These are phyloP conservation scores for Stemphylium lycopersici DNA, from an alignment of 2,329 filamentous ascomycete genomes.

Conservation along the genomic window DNA sequence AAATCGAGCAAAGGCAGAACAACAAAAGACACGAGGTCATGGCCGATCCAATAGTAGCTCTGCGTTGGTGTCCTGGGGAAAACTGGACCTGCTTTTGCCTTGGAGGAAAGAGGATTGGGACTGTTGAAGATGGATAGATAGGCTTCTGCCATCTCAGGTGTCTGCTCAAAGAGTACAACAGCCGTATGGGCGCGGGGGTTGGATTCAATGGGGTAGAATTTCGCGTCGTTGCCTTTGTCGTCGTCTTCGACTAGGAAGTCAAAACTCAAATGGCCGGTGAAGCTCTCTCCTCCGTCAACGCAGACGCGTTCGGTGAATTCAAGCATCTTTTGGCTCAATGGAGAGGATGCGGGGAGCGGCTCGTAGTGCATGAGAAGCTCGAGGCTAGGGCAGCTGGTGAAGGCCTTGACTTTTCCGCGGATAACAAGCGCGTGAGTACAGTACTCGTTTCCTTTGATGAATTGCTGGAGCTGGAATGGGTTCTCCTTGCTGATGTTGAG, in stretches of 20 bases:
- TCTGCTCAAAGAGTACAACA: slow-evolving; percentile 62
- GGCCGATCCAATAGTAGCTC: slow-evolving; percentile 69
- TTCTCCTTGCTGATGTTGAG: slow-evolving; percentile 61
- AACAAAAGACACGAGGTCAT: slow-evolving; percentile 64
- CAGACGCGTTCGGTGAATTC: slow-evolving; percentile 68
- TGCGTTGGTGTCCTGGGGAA: slow-evolving; percentile 28
- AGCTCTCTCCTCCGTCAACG: slow-evolving; percentile 51
- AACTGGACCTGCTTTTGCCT: slow-evolving; percentile 16
- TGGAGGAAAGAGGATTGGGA: slow-evolving; percentile 15
- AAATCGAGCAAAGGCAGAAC: slow-evolving; percentile 45
- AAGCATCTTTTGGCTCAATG: slow-evolving; percentile 65
- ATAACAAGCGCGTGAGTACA: slow-evolving; percentile 74
- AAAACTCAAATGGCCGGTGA: slow-evolving; percentile 76
- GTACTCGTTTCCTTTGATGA: slow-evolving; percentile 67
- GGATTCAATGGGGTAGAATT: slow-evolving; percentile 71
- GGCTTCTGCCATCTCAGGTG: slow-evolving; percentile 34
- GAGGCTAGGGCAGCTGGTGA: slow-evolving; percentile 69
- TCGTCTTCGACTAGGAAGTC: slow-evolving; percentile 67
- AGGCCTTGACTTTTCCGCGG: slow-evolving; percentile 67
- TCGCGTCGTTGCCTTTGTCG: slow-evolving; percentile 44
- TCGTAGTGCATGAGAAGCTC: slow-evolving; percentile 71
- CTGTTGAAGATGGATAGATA: slow-evolving; percentile 35
- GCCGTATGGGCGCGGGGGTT: slow-evolving; percentile 74
- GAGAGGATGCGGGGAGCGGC: slow-evolving; percentile 61
- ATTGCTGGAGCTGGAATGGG: slow-evolving; percentile 74